Conservation (phyloP, 2,329 filamentous ascomycete species). For the Calonectria multiphialidica region DNA sequence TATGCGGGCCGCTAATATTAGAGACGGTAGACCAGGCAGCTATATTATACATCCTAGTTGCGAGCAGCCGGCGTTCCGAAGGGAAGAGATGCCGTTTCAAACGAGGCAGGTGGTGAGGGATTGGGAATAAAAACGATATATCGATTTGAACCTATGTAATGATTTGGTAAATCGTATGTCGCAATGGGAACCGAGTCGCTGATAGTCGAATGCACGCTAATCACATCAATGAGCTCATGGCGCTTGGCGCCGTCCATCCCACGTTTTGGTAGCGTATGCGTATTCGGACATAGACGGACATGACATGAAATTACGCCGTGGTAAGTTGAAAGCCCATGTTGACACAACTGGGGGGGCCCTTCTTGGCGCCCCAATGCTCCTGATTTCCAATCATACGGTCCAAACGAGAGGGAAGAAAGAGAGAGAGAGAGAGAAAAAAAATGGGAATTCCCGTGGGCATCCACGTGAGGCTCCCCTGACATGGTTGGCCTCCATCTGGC, state of each 20-base stretch:
- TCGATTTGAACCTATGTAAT: background rate
- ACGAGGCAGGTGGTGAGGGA: background rate
- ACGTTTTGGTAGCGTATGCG: slow-evolving; percentile 19
- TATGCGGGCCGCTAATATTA: slow-evolving; percentile 16
- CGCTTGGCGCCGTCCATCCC: background rate
- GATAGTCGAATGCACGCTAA: background rate
- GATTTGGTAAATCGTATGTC: background rate
- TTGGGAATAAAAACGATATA: background rate
- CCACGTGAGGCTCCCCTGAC: slow-evolving; percentile 33
- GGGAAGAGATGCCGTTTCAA: background rate
- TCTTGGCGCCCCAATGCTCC: slow-evolving; percentile 14
- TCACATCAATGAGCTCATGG: background rate
- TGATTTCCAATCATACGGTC: slow-evolving; percentile 11
- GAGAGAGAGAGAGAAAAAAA: background rate
- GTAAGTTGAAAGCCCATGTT: slow-evolving; percentile 15
- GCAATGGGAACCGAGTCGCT: background rate
- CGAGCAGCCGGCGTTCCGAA: background rate
- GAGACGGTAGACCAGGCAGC: background rate
- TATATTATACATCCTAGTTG: background rate
- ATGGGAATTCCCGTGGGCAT: background rate
- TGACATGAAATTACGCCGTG: slow-evolving; percentile 7
- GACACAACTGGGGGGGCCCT: slow-evolving; percentile 1
- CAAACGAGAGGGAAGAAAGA: too few species aligned
- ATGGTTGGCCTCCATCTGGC: slow-evolving; percentile 31
- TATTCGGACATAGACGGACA: slow-evolving; percentile 2